These are phyloP conservation scores for Russula virescens DNA, from an alignment of 768 basidiomycete species.

Conservation along the genomic window DNA sequence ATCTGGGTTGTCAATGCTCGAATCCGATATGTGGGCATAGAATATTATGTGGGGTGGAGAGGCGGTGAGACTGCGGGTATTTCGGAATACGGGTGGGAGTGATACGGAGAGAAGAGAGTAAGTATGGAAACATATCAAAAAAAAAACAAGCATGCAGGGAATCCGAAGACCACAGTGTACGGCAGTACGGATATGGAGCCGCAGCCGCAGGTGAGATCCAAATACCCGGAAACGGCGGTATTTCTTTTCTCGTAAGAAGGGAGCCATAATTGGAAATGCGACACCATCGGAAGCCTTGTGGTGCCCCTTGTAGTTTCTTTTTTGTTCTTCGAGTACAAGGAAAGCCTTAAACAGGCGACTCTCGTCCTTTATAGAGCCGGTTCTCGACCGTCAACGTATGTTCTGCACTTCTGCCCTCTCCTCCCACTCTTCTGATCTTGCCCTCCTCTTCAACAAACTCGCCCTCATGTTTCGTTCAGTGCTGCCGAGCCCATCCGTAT, in stretches of 20 bases:
- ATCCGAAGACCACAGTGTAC: too few relatives aligned
- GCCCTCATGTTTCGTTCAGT: conserved; percentile 11
- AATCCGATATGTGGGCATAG: too few relatives aligned
- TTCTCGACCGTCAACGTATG: background rate
- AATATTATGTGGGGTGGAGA: too few relatives aligned
- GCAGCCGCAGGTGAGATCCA: background rate
- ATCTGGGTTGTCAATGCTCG: too few relatives aligned
- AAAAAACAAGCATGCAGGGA: too few relatives aligned
- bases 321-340: conserved; percentile 14
- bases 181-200: too few relatives aligned
- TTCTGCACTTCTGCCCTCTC: background rate
- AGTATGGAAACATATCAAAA: too few relatives aligned
- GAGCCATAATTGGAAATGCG: background rate
- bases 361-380: conserved; percentile 5
- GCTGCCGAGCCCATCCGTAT: conserved; percentile 4
- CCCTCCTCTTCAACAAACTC: background rate
- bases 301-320: background rate
- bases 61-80: too few relatives aligned
- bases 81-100: too few relatives aligned
- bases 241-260: background rate
- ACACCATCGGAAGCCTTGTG: background rate
- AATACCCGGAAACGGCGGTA: background rate
- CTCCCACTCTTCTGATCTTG: background rate
- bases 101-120: too few relatives aligned
- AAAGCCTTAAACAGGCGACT: conserved; percentile 3